A percentile compares a stretch with the other conserved stretches of the same genome.
Evolutionary conservation across 768 basidiomycete genomes (phyloP).

Genomic region (Pisolithus marmoratus): DNA sequence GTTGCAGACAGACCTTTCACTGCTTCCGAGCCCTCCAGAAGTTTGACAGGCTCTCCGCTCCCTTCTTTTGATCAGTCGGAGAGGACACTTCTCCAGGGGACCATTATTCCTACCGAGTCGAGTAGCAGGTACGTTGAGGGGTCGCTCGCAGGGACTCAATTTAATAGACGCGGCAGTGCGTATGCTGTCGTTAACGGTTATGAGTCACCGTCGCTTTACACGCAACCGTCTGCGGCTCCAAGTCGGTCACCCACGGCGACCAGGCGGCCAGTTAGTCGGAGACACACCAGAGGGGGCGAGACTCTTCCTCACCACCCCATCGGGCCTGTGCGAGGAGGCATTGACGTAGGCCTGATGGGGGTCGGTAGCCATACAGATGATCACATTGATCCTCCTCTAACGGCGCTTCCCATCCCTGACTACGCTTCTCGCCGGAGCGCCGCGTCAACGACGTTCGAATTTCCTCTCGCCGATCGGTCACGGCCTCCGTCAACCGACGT

Average conservation of each 20-base stretch:
- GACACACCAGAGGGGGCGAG: not conserved
- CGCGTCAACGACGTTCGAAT: constrained; percentile 3
- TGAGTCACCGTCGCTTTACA: constrained; percentile 3
- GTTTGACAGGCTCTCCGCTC: not conserved
- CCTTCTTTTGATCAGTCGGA: not conserved
- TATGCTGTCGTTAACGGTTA: not conserved
- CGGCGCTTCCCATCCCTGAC: constrained; percentile 5
- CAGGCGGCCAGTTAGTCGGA: not conserved
- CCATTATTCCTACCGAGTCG: not conserved
- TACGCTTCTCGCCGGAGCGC: not conserved
- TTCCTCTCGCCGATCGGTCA: constrained; percentile 5
- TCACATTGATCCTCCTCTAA: constrained; percentile 2
- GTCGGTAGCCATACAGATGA: not conserved
- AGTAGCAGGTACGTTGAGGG: not conserved
- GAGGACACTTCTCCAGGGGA: not conserved
- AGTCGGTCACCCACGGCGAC: not conserved
- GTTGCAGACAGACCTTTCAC: not conserved
- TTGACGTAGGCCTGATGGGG: not conserved
- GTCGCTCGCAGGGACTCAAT: not conserved
- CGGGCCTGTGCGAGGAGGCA: not conserved
- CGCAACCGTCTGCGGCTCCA: constrained; percentile 2
- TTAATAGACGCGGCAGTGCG: not conserved
- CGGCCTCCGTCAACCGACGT: not conserved
- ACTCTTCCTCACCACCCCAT: constrained; percentile 3
- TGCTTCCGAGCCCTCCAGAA: not conserved